Percentiles rank a stretch among this genome's conserved stretches.
Conservation (phyloP, 1,139 yeast species). For the Blastobotrys raffinosifermentans region DNA sequence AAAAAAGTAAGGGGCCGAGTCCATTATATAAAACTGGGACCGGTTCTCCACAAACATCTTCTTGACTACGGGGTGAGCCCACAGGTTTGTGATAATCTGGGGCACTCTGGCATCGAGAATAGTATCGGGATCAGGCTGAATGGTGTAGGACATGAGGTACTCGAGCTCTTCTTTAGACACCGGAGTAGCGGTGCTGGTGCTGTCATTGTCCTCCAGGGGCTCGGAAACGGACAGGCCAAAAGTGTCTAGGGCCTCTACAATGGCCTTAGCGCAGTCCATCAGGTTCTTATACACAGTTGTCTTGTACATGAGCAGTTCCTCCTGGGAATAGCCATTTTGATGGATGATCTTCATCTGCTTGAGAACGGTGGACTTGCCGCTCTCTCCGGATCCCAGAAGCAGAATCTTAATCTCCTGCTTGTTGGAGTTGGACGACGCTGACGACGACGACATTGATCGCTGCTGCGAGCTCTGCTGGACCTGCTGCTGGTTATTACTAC, state of each 20-base stretch:
- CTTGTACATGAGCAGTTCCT: conserved; percentile 56
- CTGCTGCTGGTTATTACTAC: too few species aligned
- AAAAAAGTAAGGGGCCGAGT: conserved; percentile 78
- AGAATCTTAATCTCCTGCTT: conserved; percentile 48
- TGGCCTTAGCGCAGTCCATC: conserved; percentile 55
- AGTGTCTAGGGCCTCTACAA: conserved; percentile 48
- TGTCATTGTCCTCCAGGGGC: conserved; percentile 8
- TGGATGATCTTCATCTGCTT: conserved; percentile 74
- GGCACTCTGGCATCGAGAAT: conserved; percentile 26
- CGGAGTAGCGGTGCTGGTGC: conserved; percentile 2
- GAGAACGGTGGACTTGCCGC: conserved; percentile 69
- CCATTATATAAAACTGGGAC: conserved; percentile 77
- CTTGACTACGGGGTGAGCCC: conserved; percentile 56
- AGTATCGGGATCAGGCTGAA: conserved; percentile 30
- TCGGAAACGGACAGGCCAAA: conserved; percentile 18
- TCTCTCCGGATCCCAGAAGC: conserved; percentile 67
- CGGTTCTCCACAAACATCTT: conserved; percentile 54
- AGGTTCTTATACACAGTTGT: conserved; percentile 64
- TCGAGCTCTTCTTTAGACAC: conserved; percentile 22
- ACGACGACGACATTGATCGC: neutral
- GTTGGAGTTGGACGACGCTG: neutral
- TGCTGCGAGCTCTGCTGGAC: too few species aligned
- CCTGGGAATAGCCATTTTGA: conserved; percentile 59
- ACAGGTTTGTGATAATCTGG: conserved; percentile 35
- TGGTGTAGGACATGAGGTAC: conserved; percentile 19